Conservation (phyloP, 257 asterid genomes). For the Plantago major region DNA sequence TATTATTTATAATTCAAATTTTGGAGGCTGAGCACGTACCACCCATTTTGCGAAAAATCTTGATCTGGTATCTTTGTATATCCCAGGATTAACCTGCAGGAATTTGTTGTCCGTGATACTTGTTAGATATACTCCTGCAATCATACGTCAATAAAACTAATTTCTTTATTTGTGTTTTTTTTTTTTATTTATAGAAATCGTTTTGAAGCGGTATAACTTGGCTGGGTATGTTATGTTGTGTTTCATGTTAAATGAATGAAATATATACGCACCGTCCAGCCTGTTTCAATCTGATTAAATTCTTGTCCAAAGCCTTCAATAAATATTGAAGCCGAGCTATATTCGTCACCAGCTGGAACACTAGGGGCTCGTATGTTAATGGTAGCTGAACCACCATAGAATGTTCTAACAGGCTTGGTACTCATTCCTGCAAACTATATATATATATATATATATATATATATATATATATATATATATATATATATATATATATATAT, state of each 20-base stretch:
- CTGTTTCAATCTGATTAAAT: not conserved
- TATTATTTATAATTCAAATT: no score
- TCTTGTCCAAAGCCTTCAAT: not conserved
- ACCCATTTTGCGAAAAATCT: not conserved
- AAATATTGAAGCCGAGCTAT: not conserved
- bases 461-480: no score
- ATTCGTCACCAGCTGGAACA: not conserved
- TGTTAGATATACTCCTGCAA: no score
- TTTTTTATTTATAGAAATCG: no score
- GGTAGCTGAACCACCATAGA: not conserved
- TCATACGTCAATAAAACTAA: no score
- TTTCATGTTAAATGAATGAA: not conserved
- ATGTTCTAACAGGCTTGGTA: not conserved
- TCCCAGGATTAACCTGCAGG: not conserved
- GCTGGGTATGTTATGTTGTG: not conserved
- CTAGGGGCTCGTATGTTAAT: not conserved
- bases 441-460: no score
- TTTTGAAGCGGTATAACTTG: not conserved
- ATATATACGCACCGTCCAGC: not conserved
- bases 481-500: no score
- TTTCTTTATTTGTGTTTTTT: no score
- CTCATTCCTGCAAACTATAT: no score
- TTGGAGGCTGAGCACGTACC: not conserved
- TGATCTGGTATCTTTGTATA: not conserved
- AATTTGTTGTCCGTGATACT: no score